Conservation (phyloP, 257 asterid species). For the Coffea canephora region DNA sequence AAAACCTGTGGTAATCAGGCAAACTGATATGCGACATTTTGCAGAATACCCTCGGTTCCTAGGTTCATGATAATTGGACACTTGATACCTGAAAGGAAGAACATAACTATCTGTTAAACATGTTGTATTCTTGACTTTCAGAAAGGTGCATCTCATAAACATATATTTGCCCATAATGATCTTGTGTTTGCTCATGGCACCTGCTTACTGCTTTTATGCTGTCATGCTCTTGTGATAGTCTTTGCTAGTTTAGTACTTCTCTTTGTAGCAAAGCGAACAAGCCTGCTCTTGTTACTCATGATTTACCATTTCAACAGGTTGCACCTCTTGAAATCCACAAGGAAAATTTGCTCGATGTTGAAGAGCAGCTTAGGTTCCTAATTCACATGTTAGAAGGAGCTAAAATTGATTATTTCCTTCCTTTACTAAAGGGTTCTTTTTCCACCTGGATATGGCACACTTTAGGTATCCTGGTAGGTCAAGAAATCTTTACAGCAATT, state of each 20-base stretch:
- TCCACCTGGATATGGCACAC: conserved; percentile 87
- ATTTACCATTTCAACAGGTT: conserved; percentile 48
- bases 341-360: conserved; percentile 74
- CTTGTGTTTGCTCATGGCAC: neutral
- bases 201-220: no score
- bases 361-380: conserved; percentile 86
- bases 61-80: no score
- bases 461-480: conserved; percentile 79
- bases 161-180: neutral
- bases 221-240: neutral
- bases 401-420: conserved; percentile 45
- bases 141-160: neutral
- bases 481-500: conserved; percentile 2
- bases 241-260: neutral
- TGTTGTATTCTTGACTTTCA: neutral
- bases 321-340: conserved; percentile 91
- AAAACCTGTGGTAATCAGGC: neutral
- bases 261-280: neutral
- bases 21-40: neutral
- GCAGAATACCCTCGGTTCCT: neutral
- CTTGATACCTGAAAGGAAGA: neutral
- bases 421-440: conserved; percentile 67
- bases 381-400: conserved; percentile 67
- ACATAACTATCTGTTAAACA: neutral
- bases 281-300: neutral